Base-by-base conservation (phyloP, 768 basidiomycete genomes). In the Fomitopsis pulvina region DNA sequence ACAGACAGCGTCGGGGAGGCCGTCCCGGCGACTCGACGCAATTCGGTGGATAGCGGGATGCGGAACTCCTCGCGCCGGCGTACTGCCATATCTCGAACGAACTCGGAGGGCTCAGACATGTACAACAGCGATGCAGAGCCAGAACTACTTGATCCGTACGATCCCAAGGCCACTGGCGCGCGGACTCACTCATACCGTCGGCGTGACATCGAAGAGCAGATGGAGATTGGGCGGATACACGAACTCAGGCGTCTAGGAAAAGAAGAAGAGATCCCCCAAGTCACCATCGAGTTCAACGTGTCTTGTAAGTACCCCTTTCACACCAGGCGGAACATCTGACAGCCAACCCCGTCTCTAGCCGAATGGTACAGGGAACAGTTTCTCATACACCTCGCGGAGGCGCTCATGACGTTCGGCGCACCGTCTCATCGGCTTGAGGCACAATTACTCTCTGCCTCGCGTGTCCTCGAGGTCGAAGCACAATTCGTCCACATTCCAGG, bases 361-460 rank as follows among this genome's bases (percentile, higher is more conserved):
- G 81, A 92, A 63, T 68, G 86, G 39, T 78, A 85, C 52, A 78
- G 94, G 49, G 92, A 94, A 56, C 80, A 81, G 48, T 97, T 95
- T 68, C 68, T 96, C 28, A 77, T 92, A 63, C 90, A 82, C 62
- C 77, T 96, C 24, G 90, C 92, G 14, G 79, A 84, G 52, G 83
- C 89, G 16, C 73, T 96, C 34, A 93, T 97, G 88, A 83, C 83
- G 11, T 94, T 89, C 61, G 92, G 92, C 4, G 90, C 92, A 16
- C 92, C 92, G 0, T 92, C 90, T 21, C 94, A 97, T 68, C 82
- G 94, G 27, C 88, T 97, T 52, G 92, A 95, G 67, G 85, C 91
- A 2, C 93, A 96, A 63, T 80, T 97, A 32, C 75, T 86, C 27
- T 87, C 92, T 9, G 90, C 90, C 7, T 90, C 93, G 0, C 78